These are phyloP conservation scores for Phytophthora capsici DNA, from an alignment of 352 stramenopile genomes.

Conservation along the genomic window DNA sequence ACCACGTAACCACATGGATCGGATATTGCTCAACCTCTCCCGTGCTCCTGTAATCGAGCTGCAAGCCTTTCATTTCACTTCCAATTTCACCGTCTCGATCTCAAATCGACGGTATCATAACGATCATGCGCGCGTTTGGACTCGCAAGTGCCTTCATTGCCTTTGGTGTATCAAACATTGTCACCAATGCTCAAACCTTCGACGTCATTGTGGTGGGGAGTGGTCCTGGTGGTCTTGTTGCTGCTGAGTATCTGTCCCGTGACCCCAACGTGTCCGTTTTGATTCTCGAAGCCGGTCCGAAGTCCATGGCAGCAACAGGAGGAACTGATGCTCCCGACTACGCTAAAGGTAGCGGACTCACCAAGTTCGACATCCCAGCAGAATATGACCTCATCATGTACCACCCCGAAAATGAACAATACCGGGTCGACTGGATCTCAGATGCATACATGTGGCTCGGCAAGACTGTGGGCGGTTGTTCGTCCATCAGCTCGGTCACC, in stretches of 20 bases:
- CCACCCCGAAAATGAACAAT: constrained; percentile 48
- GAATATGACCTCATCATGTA: constrained; percentile 67
- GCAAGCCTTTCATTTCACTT: constrained; percentile 1
- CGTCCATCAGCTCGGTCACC: constrained; percentile 85
- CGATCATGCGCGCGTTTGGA: constrained; percentile 4
- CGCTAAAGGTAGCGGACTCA: constrained; percentile 42
- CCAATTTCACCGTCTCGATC: constrained; percentile 1
- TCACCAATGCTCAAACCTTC: constrained; percentile 31
- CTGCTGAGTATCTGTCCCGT: constrained; percentile 63
- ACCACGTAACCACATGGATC: constrained; percentile 10
- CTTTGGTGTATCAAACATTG: not conserved
- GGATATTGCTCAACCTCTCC: constrained; percentile 12
- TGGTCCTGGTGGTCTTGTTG: constrained; percentile 60
- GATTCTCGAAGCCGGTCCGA: constrained; percentile 59
- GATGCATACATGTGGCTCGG: constrained; percentile 62
- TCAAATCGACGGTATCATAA: constrained; percentile 5
- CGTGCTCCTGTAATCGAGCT: not conserved
- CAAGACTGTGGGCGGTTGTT: constrained; percentile 83
- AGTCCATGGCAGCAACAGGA: constrained; percentile 53
- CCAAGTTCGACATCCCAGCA: constrained; percentile 73
- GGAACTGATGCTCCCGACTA: constrained; percentile 58
- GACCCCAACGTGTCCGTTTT: constrained; percentile 57
- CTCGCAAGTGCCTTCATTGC: constrained; percentile 2
- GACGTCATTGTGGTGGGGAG: constrained; percentile 64
- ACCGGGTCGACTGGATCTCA: constrained; percentile 54